phyloP scores from a whole-genome alignment of 176 grass and related monocot genomes.

The Dendrocalamus sinicus region DNA sequence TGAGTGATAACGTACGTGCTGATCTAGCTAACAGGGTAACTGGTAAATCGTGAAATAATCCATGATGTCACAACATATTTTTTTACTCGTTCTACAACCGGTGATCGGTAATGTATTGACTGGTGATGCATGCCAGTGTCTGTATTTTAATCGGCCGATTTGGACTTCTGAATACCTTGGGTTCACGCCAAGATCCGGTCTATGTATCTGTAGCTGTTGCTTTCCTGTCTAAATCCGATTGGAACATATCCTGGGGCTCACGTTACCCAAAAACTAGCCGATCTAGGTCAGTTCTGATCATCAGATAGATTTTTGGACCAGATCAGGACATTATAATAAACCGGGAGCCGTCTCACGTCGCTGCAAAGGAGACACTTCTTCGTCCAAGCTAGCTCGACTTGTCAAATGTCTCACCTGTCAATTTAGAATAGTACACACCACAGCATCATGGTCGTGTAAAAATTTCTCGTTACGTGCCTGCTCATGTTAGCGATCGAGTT shows the following conservation, averaged over 20 bases:
- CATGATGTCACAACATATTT: background rate
- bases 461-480: background rate
- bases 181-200: background rate
- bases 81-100: background rate
- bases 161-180: background rate
- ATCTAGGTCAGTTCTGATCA: no score
- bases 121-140: background rate
- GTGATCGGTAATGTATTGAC: background rate
- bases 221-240: background rate
- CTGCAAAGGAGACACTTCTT: background rate
- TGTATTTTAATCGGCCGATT: background rate
- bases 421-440: background rate
- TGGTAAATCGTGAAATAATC: background rate
- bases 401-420: background rate
- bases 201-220: background rate
- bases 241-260: background rate
- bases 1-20: background rate
- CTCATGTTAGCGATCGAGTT: background rate
- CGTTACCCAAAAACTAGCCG: background rate
- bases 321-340: background rate
- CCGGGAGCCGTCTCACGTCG: background rate
- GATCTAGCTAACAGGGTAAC: background rate
- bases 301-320: no score
- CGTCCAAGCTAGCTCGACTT: background rate
- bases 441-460: background rate